phyloP scores from a whole-genome alignment of 1,284 basidiomycete species.

The Calocybe gambosa region DNA sequence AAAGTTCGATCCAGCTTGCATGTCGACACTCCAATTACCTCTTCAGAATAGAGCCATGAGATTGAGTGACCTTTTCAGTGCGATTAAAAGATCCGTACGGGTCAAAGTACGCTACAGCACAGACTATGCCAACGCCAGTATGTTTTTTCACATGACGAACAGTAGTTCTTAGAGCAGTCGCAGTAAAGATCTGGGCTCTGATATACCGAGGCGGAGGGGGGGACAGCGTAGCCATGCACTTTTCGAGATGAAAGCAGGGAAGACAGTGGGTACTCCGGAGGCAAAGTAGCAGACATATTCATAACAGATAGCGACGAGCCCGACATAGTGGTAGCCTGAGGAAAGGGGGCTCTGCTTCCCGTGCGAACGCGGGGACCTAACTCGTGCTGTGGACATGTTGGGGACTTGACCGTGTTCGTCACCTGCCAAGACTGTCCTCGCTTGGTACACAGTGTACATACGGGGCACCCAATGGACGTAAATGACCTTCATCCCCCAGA shows the following conservation, averaged over 20 bases:
- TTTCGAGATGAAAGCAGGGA: constrained; percentile 1
- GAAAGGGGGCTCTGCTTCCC: constrained; percentile 21
- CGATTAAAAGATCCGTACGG: constrained; percentile 36
- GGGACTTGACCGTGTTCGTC: neutral
- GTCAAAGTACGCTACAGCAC: constrained; percentile 63
- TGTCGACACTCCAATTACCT: constrained; percentile 57
- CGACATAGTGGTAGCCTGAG: constrained; percentile 25
- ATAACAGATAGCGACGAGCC: constrained; percentile 24
- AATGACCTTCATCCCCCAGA: constrained; percentile 71
- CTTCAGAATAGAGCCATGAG: constrained; percentile 10
- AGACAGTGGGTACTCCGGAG: constrained; percentile 11
- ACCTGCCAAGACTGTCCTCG: constrained; percentile 6
- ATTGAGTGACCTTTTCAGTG: neutral
- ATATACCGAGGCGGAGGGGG: constrained; percentile 1
- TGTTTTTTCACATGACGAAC: constrained; percentile 46
- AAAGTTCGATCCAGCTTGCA: constrained; percentile 59
- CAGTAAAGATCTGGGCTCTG: constrained; percentile 1
- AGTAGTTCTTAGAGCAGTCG: constrained; percentile 20
- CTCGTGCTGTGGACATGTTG: neutral
- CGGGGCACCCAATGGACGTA: constrained; percentile 45
- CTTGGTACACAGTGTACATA: neutral
- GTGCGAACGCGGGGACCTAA: constrained; percentile 20
- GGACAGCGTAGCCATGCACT: neutral
- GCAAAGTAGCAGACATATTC: constrained; percentile 16
- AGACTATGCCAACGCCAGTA: constrained; percentile 52